phyloP scores from a whole-genome alignment of 805 yeast genomes.

The Sugiyamaella marilandica region DNA sequence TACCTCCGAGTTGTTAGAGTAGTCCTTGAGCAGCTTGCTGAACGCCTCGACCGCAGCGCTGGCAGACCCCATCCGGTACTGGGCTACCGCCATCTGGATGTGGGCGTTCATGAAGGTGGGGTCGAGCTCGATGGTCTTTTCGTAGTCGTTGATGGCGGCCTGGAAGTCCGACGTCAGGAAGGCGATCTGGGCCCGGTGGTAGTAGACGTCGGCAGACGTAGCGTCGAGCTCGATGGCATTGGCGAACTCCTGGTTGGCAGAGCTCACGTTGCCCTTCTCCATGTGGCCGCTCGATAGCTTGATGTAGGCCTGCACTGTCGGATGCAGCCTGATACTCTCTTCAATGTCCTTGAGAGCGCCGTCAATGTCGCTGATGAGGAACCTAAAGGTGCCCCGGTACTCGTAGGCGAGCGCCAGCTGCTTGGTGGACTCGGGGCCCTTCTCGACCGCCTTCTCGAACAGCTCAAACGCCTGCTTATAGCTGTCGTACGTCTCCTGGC shows the following conservation, averaged over 20 bases:
- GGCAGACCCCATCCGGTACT: conserved; percentile 59
- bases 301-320: conserved; percentile 73
- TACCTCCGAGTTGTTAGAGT: conserved; percentile 85
- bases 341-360: conserved; percentile 61
- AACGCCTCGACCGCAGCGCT: conserved; percentile 18
- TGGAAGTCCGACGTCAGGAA: conserved; percentile 72
- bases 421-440: conserved; percentile 21
- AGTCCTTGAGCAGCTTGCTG: conserved; percentile 40
- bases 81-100: conserved; percentile 89
- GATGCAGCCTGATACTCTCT: conserved; percentile 58
- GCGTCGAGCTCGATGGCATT: conserved; percentile 67
- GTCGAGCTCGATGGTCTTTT: conserved; percentile 69
- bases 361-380: conserved; percentile 69
- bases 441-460: conserved; percentile 31
- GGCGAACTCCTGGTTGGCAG: conserved; percentile 62
- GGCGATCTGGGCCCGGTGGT: conserved; percentile 90
- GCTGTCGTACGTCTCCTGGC: conserved; percentile 45
- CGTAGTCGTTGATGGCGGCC: conserved; percentile 69
- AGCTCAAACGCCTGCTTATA: conserved; percentile 58
- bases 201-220: conserved; percentile 73
- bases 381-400: conserved; percentile 75
- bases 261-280: conserved; percentile 62
- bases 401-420: conserved; percentile 71
- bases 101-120: conserved; percentile 75
- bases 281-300: conserved; percentile 78